These are phyloP conservation scores for Moniliella sp. DNA, from an alignment of 1,284 basidiomycete genomes.

Conservation along the genomic window DNA sequence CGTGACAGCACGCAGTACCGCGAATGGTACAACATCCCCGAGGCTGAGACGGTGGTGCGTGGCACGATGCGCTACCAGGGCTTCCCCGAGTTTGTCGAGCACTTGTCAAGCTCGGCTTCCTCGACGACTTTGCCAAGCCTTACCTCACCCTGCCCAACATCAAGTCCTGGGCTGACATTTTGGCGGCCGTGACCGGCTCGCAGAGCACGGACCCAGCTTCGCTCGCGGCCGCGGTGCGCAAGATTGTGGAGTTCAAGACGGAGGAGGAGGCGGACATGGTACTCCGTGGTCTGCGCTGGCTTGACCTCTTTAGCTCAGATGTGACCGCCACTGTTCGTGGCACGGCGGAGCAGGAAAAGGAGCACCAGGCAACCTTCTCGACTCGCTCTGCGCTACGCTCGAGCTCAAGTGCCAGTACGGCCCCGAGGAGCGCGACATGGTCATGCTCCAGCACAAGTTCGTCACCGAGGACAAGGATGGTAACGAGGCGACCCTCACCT, in stretches of 20 bases:
- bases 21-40: slow-evolving; percentile 65
- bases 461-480: slow-evolving; percentile 25
- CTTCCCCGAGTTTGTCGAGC: slow-evolving; percentile 90
- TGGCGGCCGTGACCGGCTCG: slow-evolving; percentile 54
- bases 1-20: slow-evolving; percentile 76
- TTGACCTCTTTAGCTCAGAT: slow-evolving; percentile 58
- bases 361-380: slow-evolving; percentile 59
- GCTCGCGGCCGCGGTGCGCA: slow-evolving; percentile 16
- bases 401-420: slow-evolving; percentile 82
- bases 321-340: slow-evolving; percentile 36
- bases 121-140: slow-evolving; percentile 50
- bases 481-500: slow-evolving; percentile 65
- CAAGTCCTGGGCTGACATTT: slow-evolving; percentile 47
- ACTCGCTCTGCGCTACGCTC: slow-evolving; percentile 74
- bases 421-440: slow-evolving; percentile 72
- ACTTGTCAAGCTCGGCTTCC: slow-evolving; percentile 69
- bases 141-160: slow-evolving; percentile 40
- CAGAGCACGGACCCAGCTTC: slow-evolving; percentile 40
- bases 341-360: slow-evolving; percentile 39
- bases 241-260: slow-evolving; percentile 12
- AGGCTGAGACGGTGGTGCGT: slow-evolving; percentile 73
- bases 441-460: slow-evolving; percentile 82
- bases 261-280: slow-evolving; percentile 16
- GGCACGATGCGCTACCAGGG: slow-evolving; percentile 91
- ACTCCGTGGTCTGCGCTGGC: slow-evolving; percentile 48